phyloP scores from a whole-genome alignment of 495 filamentous ascomycete species.

The Neurospora sp. region DNA sequence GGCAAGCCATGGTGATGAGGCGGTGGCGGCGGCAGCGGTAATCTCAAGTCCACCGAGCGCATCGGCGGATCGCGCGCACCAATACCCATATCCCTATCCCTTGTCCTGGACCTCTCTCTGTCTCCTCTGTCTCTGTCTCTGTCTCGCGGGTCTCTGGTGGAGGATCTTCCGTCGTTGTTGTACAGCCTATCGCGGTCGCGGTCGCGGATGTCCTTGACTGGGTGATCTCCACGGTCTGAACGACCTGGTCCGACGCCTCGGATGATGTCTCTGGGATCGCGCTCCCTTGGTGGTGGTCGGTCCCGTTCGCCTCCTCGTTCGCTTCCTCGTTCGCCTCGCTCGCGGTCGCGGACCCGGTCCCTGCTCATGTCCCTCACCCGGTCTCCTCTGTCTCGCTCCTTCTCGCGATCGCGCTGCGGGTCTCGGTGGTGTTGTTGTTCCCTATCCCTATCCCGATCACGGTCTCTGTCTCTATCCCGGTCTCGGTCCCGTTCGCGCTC shows the following conservation, averaged over 20 bases:
- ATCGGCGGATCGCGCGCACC: not conserved
- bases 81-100: constrained; percentile 5
- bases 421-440: not conserved
- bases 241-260: not conserved
- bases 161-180: not conserved
- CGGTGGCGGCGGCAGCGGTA: not conserved
- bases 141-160: not conserved
- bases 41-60: not conserved
- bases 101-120: constrained; percentile 4
- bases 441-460: constrained; percentile 1
- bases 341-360: not conserved
- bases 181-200: not conserved
- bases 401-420: not conserved
- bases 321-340: not conserved
- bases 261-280: not conserved
- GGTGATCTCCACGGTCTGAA: not conserved
- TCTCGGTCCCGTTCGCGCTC: constrained; percentile 7
- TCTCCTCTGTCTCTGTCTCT: not conserved
- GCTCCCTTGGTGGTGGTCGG: not conserved
- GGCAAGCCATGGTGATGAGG: not conserved
- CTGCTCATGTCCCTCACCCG: not conserved
- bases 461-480: not conserved
- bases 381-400: not conserved
- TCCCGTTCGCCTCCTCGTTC: not conserved
- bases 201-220: not conserved